A percentile compares a stretch with the other conserved stretches of the same genome.
These are phyloP conservation scores for Cadophora gregata DNA, from an alignment of 2,329 filamentous ascomycete genomes.

Conservation along the genomic window DNA sequence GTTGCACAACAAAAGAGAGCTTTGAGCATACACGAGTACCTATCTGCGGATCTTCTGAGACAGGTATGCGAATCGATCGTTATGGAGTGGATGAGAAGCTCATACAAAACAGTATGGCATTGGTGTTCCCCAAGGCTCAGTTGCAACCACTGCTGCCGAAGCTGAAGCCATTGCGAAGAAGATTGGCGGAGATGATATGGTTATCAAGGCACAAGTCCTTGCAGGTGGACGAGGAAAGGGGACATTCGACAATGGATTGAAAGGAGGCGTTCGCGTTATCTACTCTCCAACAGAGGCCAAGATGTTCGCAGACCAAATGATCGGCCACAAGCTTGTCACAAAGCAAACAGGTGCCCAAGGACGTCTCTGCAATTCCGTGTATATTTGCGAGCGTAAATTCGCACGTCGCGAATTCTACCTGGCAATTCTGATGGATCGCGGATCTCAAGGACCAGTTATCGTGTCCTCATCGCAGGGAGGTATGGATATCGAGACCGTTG, in stretches of 20 bases:
- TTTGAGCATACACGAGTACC: conserved; percentile 98
- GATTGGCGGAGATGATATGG: conserved; percentile 94
- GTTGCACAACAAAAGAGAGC: conserved; percentile 80
- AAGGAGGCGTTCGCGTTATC: conserved; percentile 97
- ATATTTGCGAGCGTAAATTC: conserved; percentile 99
- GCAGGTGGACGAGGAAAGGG: conserved; percentile 98
- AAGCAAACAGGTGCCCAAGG: conserved; percentile 97
- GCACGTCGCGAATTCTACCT: conserved; percentile 99
- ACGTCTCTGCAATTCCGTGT: conserved; percentile 95
- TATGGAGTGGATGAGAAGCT: conserved; percentile 35
- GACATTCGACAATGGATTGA: conserved; percentile 96
- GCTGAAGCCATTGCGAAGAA: conserved; percentile 90
- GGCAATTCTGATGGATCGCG: conserved; percentile 97
- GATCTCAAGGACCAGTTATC: conserved; percentile 88
- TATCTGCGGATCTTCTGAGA: conserved; percentile 89
- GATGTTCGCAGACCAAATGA: conserved; percentile 99
- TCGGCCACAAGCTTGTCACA: conserved; percentile 98
- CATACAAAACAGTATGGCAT: conserved; percentile 79
- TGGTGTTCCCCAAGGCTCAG: conserved; percentile 87
- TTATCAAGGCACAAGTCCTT: conserved; percentile 99
- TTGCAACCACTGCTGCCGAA: conserved; percentile 83
- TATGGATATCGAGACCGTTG: conserved; percentile 98
- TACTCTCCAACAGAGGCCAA: conserved; percentile 96
- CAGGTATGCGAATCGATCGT: conserved; percentile 53
- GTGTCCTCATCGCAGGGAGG: conserved; percentile 98